These are phyloP conservation scores for Leccinum insolens DNA, from an alignment of 1,284 basidiomycete species.

Conservation along the genomic window DNA sequence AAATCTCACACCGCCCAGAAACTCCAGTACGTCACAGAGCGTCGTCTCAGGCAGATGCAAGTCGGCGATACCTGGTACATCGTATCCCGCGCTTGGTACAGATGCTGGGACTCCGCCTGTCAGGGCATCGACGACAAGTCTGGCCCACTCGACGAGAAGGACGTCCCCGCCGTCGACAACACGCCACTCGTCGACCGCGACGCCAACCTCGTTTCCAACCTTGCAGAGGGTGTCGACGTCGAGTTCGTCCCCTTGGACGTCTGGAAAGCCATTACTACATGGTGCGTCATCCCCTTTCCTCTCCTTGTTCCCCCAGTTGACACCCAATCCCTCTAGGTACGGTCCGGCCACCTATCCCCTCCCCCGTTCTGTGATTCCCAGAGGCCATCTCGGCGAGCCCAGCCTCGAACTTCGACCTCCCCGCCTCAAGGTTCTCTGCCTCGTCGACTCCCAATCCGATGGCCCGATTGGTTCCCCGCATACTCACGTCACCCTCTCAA, in stretches of 20 bases:
- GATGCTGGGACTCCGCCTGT: slow-evolving; percentile 73
- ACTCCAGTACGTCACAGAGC: slow-evolving; percentile 49
- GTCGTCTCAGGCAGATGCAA: slow-evolving; percentile 52
- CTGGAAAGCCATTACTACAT: slow-evolving; percentile 70
- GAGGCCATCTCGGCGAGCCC: slow-evolving; percentile 53
- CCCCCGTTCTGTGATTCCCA: slow-evolving; percentile 67
- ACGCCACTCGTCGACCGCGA: slow-evolving; percentile 57
- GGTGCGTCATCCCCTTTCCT: slow-evolving; percentile 48
- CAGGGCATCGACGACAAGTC: slow-evolving; percentile 68
- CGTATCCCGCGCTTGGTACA: slow-evolving; percentile 72
- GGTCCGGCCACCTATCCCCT: slow-evolving; percentile 59
- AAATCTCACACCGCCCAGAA: slow-evolving; percentile 46
- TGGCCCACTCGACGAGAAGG: slow-evolving; percentile 58
- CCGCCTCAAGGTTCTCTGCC: slow-evolving; percentile 61
- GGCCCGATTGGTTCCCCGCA: slow-evolving; percentile 29
- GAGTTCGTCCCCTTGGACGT: slow-evolving; percentile 76
- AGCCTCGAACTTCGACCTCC: slow-evolving; percentile 84
- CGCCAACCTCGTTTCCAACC: slow-evolving; percentile 49
- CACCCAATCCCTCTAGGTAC: slow-evolving; percentile 56
- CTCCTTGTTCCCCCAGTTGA: slow-evolving; percentile 4
- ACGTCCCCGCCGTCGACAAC: slow-evolving; percentile 80
- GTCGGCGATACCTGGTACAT: slow-evolving; percentile 81
- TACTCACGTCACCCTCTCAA: slow-evolving; percentile 49
- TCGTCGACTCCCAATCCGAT: slow-evolving; percentile 36
- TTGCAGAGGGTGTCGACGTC: slow-evolving; percentile 74